Base-by-base conservation (phyloP, 176 grass and related monocot genomes). In the Pontederia crassipes region DNA sequence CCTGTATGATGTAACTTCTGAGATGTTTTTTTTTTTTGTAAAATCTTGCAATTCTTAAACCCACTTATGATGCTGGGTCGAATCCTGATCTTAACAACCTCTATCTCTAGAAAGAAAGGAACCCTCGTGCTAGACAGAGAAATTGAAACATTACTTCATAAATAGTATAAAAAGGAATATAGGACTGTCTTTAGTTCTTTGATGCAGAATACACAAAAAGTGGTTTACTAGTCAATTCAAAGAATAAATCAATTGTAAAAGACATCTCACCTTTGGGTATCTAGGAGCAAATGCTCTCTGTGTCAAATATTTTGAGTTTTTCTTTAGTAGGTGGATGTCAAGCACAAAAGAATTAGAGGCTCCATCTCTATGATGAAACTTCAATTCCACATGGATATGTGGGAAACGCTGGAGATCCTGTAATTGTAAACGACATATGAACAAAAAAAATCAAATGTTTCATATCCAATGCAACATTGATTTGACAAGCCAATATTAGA, bases 351-450 rank as follows among this genome's bases (percentile, higher is more conserved):
- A 55, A 45, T 77, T 88, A 17, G 80, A 87, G 28, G 62, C 61
- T 29, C 48, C 70, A 50, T 64, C 62, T 75, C 68, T 80, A 71
- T 74, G 80, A 65, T 85, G 92, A 78, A 97, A 73, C 66, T 74
- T 88, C 70, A 85, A 47, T 70, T 88, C 82, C 52, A 85, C 67
- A 73, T 75, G 59, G 28, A 97, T 70, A 53, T 17, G 59, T 64
- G 92, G 92, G 70, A 91, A 97, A 67, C 80, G 65, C 77, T 91
- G 83, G 29, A 90, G 78, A 75, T 97, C 92, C 92, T 97, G 78
- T 51, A 77, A 64, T 59, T 62, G 48, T 14, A 40, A 66, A 76
- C 8, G 52, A 45, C 64, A 26, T 63, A 49, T 45, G 18, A 78
- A 59, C 70, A 70, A 14, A 35, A 14, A 35, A n/a, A 20, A 75